A percentile compares a stretch with the other conserved stretches of the same genome.
Conservation (phyloP, 495 filamentous ascomycete genomes). For the Corynascus novoguineensis region DNA sequence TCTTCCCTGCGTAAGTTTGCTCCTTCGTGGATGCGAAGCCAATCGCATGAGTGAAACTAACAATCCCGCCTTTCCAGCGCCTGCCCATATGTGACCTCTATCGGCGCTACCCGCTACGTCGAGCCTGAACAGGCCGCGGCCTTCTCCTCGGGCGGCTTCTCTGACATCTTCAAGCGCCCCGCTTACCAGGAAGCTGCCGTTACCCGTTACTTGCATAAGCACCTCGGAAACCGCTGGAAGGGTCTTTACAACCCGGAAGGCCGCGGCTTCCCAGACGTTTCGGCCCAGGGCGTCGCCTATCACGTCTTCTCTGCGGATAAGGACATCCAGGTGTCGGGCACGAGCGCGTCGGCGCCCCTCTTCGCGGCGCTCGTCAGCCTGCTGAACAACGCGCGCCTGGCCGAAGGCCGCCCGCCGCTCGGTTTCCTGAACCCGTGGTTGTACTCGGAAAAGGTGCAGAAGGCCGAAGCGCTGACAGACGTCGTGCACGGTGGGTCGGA, state of each 20-base stretch:
- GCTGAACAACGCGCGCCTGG: slow-evolving; percentile 58
- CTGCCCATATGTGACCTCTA: slow-evolving; percentile 71
- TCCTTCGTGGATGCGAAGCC: too few relatives aligned
- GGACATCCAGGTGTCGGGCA: slow-evolving; percentile 18
- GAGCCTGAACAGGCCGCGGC: slow-evolving; percentile 57
- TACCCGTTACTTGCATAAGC: slow-evolving; percentile 51
- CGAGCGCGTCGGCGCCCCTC: slow-evolving; percentile 53
- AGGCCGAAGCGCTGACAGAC: slow-evolving; percentile 56
- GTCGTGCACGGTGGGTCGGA: slow-evolving; percentile 54
- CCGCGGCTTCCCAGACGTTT: slow-evolving; percentile 64
- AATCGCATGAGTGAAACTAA: neutral
- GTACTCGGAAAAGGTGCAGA: slow-evolving; percentile 39
- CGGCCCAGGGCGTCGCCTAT: slow-evolving; percentile 52
- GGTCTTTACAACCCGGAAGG: slow-evolving; percentile 51
- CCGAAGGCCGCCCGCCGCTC: slow-evolving; percentile 45
- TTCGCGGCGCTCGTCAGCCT: slow-evolving; percentile 56
- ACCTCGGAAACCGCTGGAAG: slow-evolving; percentile 44
- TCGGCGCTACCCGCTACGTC: slow-evolving; percentile 52
- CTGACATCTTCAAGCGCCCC: slow-evolving; percentile 57
- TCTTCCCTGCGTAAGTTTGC: slow-evolving; percentile 23
- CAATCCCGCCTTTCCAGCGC: slow-evolving; percentile 17
- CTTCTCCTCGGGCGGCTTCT: slow-evolving; percentile 60
- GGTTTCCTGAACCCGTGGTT: slow-evolving; percentile 69
- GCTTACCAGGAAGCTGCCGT: slow-evolving; percentile 58
- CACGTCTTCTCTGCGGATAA: slow-evolving; percentile 9